Base-by-base conservation (phyloP, 2,329 filamentous ascomycete species). In the Lachnellula subtilissima region DNA sequence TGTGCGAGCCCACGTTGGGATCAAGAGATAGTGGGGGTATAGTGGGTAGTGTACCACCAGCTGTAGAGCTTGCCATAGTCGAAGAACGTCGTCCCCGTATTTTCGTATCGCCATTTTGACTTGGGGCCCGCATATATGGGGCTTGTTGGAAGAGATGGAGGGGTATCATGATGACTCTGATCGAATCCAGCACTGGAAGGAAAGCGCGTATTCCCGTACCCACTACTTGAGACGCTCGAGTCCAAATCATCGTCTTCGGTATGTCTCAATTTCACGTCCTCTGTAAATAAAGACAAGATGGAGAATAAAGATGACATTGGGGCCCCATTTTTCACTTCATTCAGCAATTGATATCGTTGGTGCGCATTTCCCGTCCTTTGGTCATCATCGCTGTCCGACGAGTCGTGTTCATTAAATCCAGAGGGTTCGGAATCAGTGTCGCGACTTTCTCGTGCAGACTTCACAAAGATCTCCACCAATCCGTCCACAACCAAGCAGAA, bases 261-360 rank as follows among this genome's bases (percentile, higher is more conserved):
- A 60, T 86, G 79, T 22, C 85, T 83, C 36, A 99, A 76, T 62
- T 89, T 88, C 52, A 99, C 85, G 67, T 97, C 92, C 71, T 99
- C 94, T 3, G 94, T 99, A 69, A 99, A 99, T 0, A 99, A 78
- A 2, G 93, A 96, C 73, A 99, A 84, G 63, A 99, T 96, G 0
- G 94, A 97, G 72, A 99, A 99, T 2, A 99, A 75, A 0, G 94
- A 99, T 5, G 94, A 99, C 93, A 99, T 97, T 1, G 95, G 93
- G 1, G 94, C 92, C 14, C 94, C 94, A 66, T 99, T 99, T 67
- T 94, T 95, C 52, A 99, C 93, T 72, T 99, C 95, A 0, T 94
- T 99, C 53, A 99, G 78, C 40, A 99, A 80, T 70, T 97, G 94
- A 67, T 99, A 99, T 35, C 88, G 89, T 69, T 96, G 91, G 55